These are phyloP conservation scores for Ilex asprella DNA, from an alignment of 257 asterid species.

Conservation along the genomic window DNA sequence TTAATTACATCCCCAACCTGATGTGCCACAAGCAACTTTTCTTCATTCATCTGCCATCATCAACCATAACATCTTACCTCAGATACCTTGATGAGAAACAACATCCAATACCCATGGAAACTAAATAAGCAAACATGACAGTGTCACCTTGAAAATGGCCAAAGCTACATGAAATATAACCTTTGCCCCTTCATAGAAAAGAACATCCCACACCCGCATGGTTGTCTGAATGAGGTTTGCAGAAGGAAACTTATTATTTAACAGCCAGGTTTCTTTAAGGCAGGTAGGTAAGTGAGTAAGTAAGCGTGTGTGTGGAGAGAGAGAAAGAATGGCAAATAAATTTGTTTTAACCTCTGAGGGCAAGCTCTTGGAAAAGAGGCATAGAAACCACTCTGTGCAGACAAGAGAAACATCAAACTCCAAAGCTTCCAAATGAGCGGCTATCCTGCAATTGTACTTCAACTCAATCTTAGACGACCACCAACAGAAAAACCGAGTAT, in stretches of 20 bases:
- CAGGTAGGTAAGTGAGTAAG: not conserved
- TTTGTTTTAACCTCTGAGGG: conserved; percentile 75
- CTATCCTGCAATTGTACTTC: conserved; percentile 50
- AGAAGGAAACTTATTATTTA: conserved; percentile 10
- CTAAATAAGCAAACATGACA: not conserved
- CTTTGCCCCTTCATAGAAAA: conserved; percentile 93
- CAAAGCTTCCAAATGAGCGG: conserved; percentile 78
- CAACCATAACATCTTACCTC: conserved; percentile 2
- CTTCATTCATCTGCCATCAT: conserved; percentile 81
- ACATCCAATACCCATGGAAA: not conserved
- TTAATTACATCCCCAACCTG: conserved; percentile 93
- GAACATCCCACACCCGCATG: conserved; percentile 93
- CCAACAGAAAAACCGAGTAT: conserved; percentile 5
- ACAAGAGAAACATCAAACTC: conserved; percentile 98
- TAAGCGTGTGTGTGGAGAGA: not conserved
- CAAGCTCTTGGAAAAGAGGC: conserved; percentile 92
- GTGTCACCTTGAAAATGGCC: conserved; percentile 78
- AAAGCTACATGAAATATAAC: conserved; percentile 78
- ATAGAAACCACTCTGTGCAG: conserved; percentile 96
- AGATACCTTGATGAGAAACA: not conserved
- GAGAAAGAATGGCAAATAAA: not conserved
- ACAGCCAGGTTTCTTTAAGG: not conserved
- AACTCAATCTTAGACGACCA: conserved; percentile 6
- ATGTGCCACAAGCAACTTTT: conserved; percentile 60
- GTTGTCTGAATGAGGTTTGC: conserved; percentile 62